Evolutionary conservation across 1,139 yeast genomes (phyloP).

Genomic region (Magnusiomyces clavatus): DNA sequence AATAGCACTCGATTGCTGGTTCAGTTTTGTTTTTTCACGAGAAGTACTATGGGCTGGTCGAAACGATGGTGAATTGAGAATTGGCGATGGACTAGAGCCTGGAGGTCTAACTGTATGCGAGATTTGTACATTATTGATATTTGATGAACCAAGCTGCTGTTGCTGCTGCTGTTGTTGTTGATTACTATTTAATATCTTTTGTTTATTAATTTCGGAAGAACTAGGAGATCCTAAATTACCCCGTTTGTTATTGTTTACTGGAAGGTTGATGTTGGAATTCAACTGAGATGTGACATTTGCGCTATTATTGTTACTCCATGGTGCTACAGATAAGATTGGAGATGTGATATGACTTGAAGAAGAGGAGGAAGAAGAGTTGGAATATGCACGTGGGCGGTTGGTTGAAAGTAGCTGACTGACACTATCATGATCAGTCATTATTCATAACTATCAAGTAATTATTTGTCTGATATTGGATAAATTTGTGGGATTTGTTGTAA

Average conservation of each 20-base stretch:
- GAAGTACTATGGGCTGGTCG: too few species aligned
- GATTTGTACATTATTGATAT: constrained; percentile 4
- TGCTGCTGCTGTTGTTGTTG: constrained; percentile 1
- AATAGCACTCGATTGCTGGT: too few species aligned
- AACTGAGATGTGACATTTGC: background rate
- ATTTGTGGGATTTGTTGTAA: too few species aligned
- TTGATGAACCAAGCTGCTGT: background rate
- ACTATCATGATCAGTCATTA: too few species aligned
- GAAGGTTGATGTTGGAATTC: constrained; percentile 1
- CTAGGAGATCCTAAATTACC: too few species aligned
- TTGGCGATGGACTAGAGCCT: too few species aligned
- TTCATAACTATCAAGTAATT: too few species aligned
- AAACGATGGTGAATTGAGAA: too few species aligned
- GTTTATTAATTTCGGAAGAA: background rate
- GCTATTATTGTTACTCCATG: background rate
- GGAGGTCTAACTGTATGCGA: constrained; percentile 2
- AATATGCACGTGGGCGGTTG: constrained; percentile 19
- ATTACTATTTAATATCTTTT: background rate
- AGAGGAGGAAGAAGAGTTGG: constrained; percentile 27
- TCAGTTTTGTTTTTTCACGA: too few species aligned
- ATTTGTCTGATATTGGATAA: too few species aligned
- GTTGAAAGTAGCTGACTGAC: too few species aligned
- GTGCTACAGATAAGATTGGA: constrained; percentile 11
- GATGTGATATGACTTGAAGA: constrained; percentile 19
- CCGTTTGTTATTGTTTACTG: background rate